These are phyloP conservation scores for Dendrobium chrysotoxum DNA, from an alignment of 106 monocot genomes.

Conservation along the genomic window DNA sequence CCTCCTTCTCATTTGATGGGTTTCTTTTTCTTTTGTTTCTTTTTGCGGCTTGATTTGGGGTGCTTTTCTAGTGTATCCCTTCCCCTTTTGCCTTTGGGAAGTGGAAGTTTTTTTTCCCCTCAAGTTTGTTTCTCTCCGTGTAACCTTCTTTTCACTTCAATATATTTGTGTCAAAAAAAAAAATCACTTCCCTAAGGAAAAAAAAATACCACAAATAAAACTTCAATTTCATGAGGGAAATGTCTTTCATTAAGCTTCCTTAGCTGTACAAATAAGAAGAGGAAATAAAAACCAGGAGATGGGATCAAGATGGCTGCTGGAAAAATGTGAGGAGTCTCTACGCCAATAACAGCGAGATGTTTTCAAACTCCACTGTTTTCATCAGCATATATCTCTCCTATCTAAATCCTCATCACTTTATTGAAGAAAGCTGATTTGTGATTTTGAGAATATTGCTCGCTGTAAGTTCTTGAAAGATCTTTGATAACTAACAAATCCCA, in stretches of 20 bases:
- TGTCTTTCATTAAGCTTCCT: neutral
- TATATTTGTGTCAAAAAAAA: no score
- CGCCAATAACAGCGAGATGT: neutral
- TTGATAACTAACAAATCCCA: conserved; percentile 53
- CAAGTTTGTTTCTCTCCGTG: no score
- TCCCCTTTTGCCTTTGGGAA: no score
- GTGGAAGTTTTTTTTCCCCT: no score
- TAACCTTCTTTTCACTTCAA: no score
- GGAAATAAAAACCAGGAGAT: neutral
- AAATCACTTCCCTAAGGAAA: neutral
- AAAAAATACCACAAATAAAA: neutral
- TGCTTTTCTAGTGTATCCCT: no score
- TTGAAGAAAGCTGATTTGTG: neutral
- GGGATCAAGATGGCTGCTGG: neutral
- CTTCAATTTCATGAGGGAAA: neutral
- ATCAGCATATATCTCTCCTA: neutral
- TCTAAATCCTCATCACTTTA: neutral
- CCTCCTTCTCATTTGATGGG: no score
- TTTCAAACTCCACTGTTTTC: neutral
- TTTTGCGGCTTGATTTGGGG: no score
- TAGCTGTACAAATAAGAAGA: neutral
- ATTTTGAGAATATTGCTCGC: conserved; percentile 11
- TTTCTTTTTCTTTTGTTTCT: no score
- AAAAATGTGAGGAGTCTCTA: neutral
- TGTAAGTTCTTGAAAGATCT: conserved; percentile 39